Evolutionary conservation across 140 eudicot genomes (phyloP).

Genomic region (Oenanthe javanica): DNA sequence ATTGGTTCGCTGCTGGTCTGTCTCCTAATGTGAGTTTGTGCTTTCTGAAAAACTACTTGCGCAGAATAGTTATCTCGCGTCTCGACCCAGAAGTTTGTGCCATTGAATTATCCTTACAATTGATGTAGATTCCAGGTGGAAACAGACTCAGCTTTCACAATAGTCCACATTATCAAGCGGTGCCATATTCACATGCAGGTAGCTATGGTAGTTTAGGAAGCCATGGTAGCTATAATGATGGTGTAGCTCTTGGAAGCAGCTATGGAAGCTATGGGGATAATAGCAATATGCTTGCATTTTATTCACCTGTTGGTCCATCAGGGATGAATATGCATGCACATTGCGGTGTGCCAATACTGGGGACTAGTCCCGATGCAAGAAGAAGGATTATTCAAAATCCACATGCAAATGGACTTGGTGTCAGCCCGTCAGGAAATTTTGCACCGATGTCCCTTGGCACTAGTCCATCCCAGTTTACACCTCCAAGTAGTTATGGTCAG

Average conservation of each 20-base stretch:
- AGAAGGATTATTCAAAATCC: constrained; percentile 55
- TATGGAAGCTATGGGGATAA: constrained; percentile 92
- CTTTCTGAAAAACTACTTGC: constrained; percentile 4
- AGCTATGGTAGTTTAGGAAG: constrained; percentile 98
- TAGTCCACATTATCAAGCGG: constrained; percentile 60
- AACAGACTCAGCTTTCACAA: constrained; percentile 50
- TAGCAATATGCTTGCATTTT: constrained; percentile 53
- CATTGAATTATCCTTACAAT: constrained; percentile 10
- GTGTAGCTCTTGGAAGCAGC: constrained; percentile 70
- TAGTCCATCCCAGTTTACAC: constrained; percentile 96
- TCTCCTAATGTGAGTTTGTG: constrained; percentile 80
- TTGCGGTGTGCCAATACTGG: constrained; percentile 53
- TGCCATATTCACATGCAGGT: constrained; percentile 61
- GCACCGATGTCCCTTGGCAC: constrained; percentile 95
- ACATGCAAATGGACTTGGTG: constrained; percentile 65
- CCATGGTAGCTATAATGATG: constrained; percentile 85
- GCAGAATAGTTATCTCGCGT: constrained; percentile 5
- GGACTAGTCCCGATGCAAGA: constrained; percentile 84
- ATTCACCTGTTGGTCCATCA: constrained; percentile 90
- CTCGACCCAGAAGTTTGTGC: background rate
- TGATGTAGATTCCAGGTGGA: constrained; percentile 65
- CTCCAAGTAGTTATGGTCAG: constrained; percentile 62
- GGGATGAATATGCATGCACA: constrained; percentile 66
- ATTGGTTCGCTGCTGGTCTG: constrained; percentile 98
- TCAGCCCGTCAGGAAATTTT: constrained; percentile 78